Evolutionary conservation across 352 stramenopile genomes (phyloP).

Genomic region (Pythium phragmiticola): DNA sequence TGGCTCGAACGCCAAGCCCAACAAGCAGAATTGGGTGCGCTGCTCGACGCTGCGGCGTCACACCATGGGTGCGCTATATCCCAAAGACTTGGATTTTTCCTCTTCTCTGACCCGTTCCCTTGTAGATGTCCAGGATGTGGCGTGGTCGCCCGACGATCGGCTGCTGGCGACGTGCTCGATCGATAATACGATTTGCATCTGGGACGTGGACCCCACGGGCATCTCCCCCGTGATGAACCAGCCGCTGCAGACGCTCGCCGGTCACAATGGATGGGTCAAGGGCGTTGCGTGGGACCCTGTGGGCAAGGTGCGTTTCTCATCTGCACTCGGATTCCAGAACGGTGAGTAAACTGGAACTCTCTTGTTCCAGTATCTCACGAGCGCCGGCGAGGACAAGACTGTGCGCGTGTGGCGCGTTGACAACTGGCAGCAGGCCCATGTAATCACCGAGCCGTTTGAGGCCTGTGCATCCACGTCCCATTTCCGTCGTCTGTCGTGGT

Average conservation of each 20-base stretch:
- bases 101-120: not conserved
- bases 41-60: constrained; percentile 81
- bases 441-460: constrained; percentile 76
- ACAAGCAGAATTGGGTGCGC: constrained; percentile 85
- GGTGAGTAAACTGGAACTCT: not conserved
- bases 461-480: constrained; percentile 76
- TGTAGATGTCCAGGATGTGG: constrained; percentile 80
- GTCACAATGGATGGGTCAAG: constrained; percentile 87
- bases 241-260: constrained; percentile 70
- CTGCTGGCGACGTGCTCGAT: constrained; percentile 89
- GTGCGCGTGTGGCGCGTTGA: constrained; percentile 84
- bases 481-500: constrained; percentile 84
- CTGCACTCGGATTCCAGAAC: not conserved
- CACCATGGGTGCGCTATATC: constrained; percentile 60
- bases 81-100: not conserved
- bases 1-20: constrained; percentile 70
- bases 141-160: constrained; percentile 85
- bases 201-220: constrained; percentile 61
- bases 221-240: constrained; percentile 73
- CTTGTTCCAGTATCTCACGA: constrained; percentile 66
- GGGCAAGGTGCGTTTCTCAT: constrained; percentile 50
- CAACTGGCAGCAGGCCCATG: constrained; percentile 65
- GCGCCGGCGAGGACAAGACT: constrained; percentile 84
- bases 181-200: constrained; percentile 88
- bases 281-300: constrained; percentile 86